phyloP scores from a whole-genome alignment of 345 rosid genomes.

The Fremontodendron californicum region DNA sequence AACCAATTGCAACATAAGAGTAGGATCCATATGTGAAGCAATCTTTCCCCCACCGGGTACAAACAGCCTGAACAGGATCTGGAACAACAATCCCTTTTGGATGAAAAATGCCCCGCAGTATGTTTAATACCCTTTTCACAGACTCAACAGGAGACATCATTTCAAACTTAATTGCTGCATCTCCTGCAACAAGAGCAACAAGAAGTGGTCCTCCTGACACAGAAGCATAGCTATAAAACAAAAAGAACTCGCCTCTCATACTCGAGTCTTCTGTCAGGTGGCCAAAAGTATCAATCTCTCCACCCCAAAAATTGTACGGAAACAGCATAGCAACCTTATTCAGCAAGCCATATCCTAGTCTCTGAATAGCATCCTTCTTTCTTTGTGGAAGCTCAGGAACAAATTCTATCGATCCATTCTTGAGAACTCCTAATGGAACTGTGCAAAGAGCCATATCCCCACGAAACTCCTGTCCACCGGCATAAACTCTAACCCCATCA shows the following conservation, averaged over 20 bases:
- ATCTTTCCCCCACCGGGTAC: constrained; percentile 95
- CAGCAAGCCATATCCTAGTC: constrained; percentile 78
- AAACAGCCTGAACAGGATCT: constrained; percentile 86
- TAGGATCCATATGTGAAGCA: constrained; percentile 78
- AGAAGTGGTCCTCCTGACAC: constrained; percentile 94
- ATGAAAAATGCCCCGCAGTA: constrained; percentile 76
- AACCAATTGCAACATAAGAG: constrained; percentile 84
- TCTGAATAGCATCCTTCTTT: constrained; percentile 75
- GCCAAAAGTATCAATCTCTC: constrained; percentile 90
- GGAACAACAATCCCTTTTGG: constrained; percentile 95
- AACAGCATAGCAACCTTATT: constrained; percentile 92
- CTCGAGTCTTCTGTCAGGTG: constrained; percentile 71
- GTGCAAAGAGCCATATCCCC: constrained; percentile 97
- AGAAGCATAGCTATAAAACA: constrained; percentile 85
- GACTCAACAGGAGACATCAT: constrained; percentile 79
- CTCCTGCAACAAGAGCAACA: constrained; percentile 92
- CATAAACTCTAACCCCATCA: constrained; percentile 72
- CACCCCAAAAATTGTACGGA: constrained; percentile 87
- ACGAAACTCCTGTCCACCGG: constrained; percentile 63
- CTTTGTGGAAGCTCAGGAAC: constrained; percentile 80
- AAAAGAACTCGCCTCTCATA: constrained; percentile 91
- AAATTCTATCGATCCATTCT: constrained; percentile 75
- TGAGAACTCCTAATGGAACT: constrained; percentile 76
- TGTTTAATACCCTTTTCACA: constrained; percentile 60
- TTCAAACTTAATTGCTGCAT: constrained; percentile 84